Conservation (phyloP, 2,329 filamentous ascomycete genomes). For the Ceratocystis lukuohia region DNA sequence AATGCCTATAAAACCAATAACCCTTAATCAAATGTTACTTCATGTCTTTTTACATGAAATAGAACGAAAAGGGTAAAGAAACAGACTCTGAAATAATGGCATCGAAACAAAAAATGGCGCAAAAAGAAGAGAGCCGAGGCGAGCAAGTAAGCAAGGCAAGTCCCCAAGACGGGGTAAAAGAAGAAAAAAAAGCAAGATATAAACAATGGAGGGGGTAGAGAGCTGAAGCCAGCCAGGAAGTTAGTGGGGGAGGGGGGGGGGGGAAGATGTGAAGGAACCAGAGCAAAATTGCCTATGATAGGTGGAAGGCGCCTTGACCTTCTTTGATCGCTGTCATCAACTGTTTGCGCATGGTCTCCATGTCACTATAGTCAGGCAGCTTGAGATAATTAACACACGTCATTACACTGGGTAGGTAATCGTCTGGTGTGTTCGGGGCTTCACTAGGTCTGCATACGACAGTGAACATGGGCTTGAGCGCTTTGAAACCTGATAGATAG, state of each 20-base stretch:
- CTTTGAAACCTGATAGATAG: constrained; percentile 65
- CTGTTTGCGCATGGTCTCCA: constrained; percentile 64
- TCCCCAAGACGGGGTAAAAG: background rate
- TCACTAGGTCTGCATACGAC: constrained; percentile 99
- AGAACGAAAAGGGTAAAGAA: background rate
- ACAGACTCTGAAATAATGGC: background rate
- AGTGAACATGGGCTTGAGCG: constrained; percentile 93
- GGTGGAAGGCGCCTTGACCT: constrained; percentile 93
- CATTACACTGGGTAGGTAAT: constrained; percentile 99
- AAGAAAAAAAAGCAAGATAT: background rate
- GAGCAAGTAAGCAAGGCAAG: background rate
- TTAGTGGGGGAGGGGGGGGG: background rate
- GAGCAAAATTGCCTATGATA: constrained; percentile 45
- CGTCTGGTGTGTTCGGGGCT: constrained; percentile 80
- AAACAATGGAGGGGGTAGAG: background rate
- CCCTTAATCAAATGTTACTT: background rate
- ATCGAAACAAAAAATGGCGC: background rate
- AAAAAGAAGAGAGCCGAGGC: background rate
- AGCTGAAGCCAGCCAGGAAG: background rate
- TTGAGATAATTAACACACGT: constrained; percentile 99
- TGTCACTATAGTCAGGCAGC: constrained; percentile 77
- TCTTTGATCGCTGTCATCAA: constrained; percentile 80
- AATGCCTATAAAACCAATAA: background rate
- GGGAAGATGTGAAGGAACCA: too few relatives aligned
- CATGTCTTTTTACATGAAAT: background rate